A percentile compares a stretch with the other conserved stretches of the same genome.
phyloP scores from a whole-genome alignment of 2,329 filamentous ascomycete species.

The Ambrosiella xylebori region DNA sequence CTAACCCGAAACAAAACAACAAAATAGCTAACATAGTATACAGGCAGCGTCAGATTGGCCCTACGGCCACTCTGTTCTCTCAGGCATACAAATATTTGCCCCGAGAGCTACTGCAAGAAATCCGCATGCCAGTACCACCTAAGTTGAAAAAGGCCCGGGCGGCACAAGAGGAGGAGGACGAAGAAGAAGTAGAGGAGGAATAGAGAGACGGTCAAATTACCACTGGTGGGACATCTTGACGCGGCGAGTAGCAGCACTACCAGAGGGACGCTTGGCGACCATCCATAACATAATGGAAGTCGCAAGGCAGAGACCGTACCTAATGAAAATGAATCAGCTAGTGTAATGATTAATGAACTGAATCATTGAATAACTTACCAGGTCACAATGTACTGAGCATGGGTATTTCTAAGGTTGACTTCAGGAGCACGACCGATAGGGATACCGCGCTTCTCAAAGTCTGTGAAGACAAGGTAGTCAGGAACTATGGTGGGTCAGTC shows the following conservation, averaged over 20 bases:
- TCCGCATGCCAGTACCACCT: conserved; percentile 50
- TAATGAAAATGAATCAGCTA: conserved; percentile 21
- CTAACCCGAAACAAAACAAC: neutral
- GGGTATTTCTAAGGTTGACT: conserved; percentile 89
- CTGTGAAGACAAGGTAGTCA: conserved; percentile 58
- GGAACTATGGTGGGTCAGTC: conserved; percentile 37
- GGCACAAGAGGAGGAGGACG: conserved; percentile 19
- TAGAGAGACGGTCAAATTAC: conserved; percentile 25
- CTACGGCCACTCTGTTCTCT: conserved; percentile 60
- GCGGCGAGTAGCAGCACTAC: conserved; percentile 49
- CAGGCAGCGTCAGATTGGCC: conserved; percentile 62
- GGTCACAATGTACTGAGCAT: conserved; percentile 96
- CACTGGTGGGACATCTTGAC: conserved; percentile 62
- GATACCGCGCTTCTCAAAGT: conserved; percentile 63
- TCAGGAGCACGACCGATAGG: conserved; percentile 78
- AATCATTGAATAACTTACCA: conserved; percentile 44
- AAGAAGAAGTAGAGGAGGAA: conserved; percentile 18
- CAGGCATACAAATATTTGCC: conserved; percentile 72
- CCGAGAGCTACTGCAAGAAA: conserved; percentile 63
- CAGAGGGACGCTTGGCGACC: conserved; percentile 70
- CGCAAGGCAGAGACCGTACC: conserved; percentile 71
- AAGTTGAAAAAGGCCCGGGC: conserved; percentile 30
- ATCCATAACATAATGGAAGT: conserved; percentile 95
- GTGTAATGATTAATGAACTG: conserved; percentile 4
- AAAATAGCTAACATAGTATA: conserved; percentile 18